A percentile compares a stretch with the other conserved stretches of the same genome.
phyloP scores from a whole-genome alignment of 1,284 basidiomycete species.

The Anthracocystis walkeri region DNA sequence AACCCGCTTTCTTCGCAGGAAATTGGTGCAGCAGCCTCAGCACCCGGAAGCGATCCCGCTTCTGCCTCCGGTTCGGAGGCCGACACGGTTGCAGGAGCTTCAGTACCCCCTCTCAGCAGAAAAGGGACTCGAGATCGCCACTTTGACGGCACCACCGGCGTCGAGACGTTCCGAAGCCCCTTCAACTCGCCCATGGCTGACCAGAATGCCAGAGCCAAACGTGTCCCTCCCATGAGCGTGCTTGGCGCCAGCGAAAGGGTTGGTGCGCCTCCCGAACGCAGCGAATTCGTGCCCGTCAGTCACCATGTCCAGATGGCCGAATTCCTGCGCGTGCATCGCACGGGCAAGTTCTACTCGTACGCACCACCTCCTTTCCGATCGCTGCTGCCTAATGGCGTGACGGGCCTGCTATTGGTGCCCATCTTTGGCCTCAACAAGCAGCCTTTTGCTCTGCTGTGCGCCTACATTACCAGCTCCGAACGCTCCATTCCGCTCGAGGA shows the following conservation, averaged over 20 bases:
- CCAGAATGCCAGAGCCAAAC: constrained; percentile 28
- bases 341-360: constrained; percentile 58
- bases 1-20: constrained; percentile 42
- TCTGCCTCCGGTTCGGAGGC: constrained; percentile 10
- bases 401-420: constrained; percentile 73
- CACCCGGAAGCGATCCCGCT: not conserved
- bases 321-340: constrained; percentile 56
- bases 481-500: constrained; percentile 83
- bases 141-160: constrained; percentile 53
- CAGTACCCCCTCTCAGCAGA: constrained; percentile 15
- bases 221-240: constrained; percentile 63
- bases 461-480: constrained; percentile 82
- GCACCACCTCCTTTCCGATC: constrained; percentile 59
- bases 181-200: constrained; percentile 30
- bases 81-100: constrained; percentile 1
- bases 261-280: constrained; percentile 41
- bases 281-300: constrained; percentile 56
- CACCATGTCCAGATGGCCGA: constrained; percentile 63
- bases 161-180: constrained; percentile 45
- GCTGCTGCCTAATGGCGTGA: constrained; percentile 57
- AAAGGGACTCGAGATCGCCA: constrained; percentile 15
- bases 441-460: constrained; percentile 90
- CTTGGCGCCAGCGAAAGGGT: constrained; percentile 59
- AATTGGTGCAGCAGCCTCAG: constrained; percentile 20
- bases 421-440: constrained; percentile 92